Percentiles rank a stretch among this genome's conserved stretches.
Evolutionary conservation across 2,329 filamentous ascomycete genomes (phyloP).

Genomic region (Zymoseptoria tritici): DNA sequence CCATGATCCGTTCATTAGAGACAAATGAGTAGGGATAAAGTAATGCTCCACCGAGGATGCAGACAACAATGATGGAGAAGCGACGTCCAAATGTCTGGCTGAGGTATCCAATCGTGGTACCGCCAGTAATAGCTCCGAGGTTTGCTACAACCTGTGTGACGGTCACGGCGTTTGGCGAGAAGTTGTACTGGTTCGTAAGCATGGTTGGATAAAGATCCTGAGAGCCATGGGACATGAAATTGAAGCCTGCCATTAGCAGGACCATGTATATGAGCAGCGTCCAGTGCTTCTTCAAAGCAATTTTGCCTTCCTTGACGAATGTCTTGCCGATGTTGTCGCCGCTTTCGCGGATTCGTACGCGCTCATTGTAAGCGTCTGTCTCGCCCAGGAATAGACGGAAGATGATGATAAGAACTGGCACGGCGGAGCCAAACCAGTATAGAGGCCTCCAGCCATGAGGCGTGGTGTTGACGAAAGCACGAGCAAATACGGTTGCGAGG

Average conservation of each 20-base stretch:
- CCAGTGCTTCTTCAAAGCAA: slow-evolving; percentile 75
- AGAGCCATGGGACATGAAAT: slow-evolving; percentile 80
- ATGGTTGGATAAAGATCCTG: slow-evolving; percentile 59
- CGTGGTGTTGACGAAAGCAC: slow-evolving; percentile 66
- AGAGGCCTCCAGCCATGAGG: slow-evolving; percentile 74
- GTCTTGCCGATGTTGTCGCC: slow-evolving; percentile 55
- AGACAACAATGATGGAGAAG: slow-evolving; percentile 42
- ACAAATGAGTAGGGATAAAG: slow-evolving; percentile 78
- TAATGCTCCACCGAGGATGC: slow-evolving; percentile 62
- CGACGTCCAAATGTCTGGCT: slow-evolving; percentile 42
- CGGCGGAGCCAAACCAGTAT: slow-evolving; percentile 81
- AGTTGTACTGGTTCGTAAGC: slow-evolving; percentile 51
- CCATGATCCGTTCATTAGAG: slow-evolving; percentile 56
- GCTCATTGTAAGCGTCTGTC: slow-evolving; percentile 63
- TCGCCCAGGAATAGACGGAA: slow-evolving; percentile 74
- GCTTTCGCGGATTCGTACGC: slow-evolving; percentile 55
- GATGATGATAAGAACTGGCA: slow-evolving; percentile 71
- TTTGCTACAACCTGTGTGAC: slow-evolving; percentile 46
- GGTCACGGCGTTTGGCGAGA: slow-evolving; percentile 42
- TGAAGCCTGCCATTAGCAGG: slow-evolving; percentile 82
- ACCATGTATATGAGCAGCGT: slow-evolving; percentile 72
- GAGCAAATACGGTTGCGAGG: slow-evolving; percentile 38
- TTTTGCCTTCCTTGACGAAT: slow-evolving; percentile 69
- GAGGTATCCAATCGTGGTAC: slow-evolving; percentile 40
- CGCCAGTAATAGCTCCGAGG: slow-evolving; percentile 43